Evolutionary conservation across 2,329 filamentous ascomycete genomes (phyloP).

Genomic region (Penicillium concentricum): DNA sequence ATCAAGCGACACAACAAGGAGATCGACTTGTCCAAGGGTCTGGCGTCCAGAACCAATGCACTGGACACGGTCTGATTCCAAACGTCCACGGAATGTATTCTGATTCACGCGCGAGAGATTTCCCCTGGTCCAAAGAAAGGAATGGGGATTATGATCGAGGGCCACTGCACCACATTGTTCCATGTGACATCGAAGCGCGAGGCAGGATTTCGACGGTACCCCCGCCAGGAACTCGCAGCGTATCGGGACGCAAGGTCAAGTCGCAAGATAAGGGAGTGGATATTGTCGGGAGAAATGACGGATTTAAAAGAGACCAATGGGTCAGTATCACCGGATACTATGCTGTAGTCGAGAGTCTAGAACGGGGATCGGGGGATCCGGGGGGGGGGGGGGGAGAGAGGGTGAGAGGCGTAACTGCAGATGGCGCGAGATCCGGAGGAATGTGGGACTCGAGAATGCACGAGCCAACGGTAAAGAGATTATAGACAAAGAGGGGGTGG

Average conservation of each 20-base stretch:
- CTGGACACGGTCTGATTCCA: constrained; percentile 15
- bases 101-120: constrained; percentile 10
- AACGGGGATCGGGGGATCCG: neutral
- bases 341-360: constrained; percentile 9
- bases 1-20: constrained; percentile 11
- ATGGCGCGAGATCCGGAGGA: constrained; percentile 10
- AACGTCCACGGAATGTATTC: constrained; percentile 19
- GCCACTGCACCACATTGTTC: constrained; percentile 25
- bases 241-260: neutral
- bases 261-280: constrained; percentile 10
- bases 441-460: constrained; percentile 16
- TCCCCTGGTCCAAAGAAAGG: constrained; percentile 14
- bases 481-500: constrained; percentile 52
- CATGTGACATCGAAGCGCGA: constrained; percentile 15
- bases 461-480: constrained; percentile 52
- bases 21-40: constrained; percentile 7
- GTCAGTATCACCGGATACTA: neutral
- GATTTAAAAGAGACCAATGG: neutral
- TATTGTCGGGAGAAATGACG: constrained; percentile 11
- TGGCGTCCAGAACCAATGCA: constrained; percentile 2
- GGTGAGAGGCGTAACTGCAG: neutral
- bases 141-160: constrained; percentile 20
- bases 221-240: constrained; percentile 2
- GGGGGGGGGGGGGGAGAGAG: neutral
- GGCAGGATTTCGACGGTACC: constrained; percentile 2